Conservation (phyloP, 805 yeast genomes). For the Yamadazyma ubonensis region DNA sequence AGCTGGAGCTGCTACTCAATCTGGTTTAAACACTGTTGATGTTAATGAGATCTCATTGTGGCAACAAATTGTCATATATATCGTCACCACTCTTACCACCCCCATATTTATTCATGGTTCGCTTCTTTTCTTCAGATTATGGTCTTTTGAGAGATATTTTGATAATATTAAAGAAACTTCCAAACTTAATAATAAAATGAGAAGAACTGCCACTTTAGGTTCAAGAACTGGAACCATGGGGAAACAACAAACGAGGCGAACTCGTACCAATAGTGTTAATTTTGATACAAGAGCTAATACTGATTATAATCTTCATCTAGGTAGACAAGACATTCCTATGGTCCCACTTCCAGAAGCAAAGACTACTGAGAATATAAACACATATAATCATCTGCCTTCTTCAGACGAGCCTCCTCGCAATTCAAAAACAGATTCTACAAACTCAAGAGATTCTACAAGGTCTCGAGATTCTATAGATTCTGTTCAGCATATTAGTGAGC, state of each 20-base stretch:
- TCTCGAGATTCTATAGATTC: no score
- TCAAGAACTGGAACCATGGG: constrained; percentile 47
- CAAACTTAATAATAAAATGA: constrained; percentile 74
- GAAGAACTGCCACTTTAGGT: constrained; percentile 74
- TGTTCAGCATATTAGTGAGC: constrained; percentile 40
- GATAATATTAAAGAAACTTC: constrained; percentile 78
- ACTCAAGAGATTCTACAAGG: no score
- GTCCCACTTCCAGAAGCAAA: not conserved
- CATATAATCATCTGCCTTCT: not conserved
- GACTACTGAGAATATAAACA: not conserved
- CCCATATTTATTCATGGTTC: constrained; percentile 87
- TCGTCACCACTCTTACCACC: constrained; percentile 65
- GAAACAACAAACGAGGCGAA: no score
- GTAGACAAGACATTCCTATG: constrained; percentile 15
- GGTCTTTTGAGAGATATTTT: constrained; percentile 86
- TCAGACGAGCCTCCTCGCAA: no score
- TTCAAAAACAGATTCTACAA: no score
- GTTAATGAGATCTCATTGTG: constrained; percentile 61
- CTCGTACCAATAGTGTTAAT: constrained; percentile 23
- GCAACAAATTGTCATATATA: constrained; percentile 76
- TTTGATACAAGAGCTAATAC: constrained; percentile 14
- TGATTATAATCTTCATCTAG: constrained; percentile 30
- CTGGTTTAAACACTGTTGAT: constrained; percentile 84
- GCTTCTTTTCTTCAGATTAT: constrained; percentile 72
- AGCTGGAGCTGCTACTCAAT: constrained; percentile 80